A percentile compares a stretch with the other conserved stretches of the same genome.
These are phyloP conservation scores for Alternaria sp. DNA, from an alignment of 2,329 filamentous ascomycete genomes.

Conservation along the genomic window DNA sequence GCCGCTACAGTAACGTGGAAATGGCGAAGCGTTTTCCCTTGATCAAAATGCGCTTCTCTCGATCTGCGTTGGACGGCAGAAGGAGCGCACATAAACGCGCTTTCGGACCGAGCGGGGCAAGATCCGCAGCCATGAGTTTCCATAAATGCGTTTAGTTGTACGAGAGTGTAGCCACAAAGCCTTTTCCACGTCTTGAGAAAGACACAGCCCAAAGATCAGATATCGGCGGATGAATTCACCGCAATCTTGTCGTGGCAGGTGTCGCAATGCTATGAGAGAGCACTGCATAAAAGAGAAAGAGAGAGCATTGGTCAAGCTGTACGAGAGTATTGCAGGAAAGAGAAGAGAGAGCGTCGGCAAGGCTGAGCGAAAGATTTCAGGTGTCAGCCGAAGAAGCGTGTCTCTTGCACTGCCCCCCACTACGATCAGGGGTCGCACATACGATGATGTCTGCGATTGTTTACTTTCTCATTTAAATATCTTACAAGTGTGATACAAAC, in stretches of 20 bases:
- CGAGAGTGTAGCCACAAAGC: no score
- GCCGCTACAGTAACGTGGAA: no score
- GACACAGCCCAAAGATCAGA: no score
- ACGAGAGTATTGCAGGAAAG: neutral
- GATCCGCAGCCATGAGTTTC: neutral
- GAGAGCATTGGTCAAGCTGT: neutral
- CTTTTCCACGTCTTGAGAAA: no score
- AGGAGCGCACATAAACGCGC: no score
- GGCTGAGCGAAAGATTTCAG: neutral
- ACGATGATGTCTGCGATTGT: neutral
- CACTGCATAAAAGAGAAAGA: neutral
- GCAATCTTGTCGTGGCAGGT: no score
- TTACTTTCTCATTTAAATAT: neutral
- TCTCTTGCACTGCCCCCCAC: neutral
- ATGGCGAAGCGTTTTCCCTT: no score
- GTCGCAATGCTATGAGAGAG: neutral
- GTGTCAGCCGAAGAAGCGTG: neutral
- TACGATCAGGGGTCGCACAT: neutral
- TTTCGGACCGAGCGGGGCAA: no score
- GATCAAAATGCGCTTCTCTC: no score
- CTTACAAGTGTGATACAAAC: neutral
- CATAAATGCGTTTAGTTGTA: no score
- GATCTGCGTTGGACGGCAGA: no score
- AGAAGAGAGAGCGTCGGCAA: neutral
- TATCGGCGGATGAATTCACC: no score